A percentile compares a stretch with the other conserved stretches of the same genome.
Evolutionary conservation across 2,329 filamentous ascomycete species (phyloP).

Genomic region (Cryphonectria radicalis): DNA sequence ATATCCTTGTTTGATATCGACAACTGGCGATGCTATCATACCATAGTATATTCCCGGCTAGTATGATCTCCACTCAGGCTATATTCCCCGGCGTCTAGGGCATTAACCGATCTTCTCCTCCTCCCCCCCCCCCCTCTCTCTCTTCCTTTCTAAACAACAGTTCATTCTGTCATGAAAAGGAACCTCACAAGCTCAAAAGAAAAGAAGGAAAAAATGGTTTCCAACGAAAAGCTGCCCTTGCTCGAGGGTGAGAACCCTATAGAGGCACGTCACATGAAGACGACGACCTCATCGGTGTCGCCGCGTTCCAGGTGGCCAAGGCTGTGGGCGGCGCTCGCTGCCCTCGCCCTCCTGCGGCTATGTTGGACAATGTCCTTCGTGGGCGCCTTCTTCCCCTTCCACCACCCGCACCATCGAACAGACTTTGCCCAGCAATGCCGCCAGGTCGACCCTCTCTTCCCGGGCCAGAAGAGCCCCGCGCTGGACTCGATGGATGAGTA

Average conservation of each 20-base stretch:
- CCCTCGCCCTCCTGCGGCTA: slow-evolving; percentile 17
- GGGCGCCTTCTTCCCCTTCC: slow-evolving; percentile 5
- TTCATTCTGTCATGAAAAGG: not conserved
- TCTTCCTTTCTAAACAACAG: not conserved
- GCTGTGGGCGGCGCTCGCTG: slow-evolving; percentile 20
- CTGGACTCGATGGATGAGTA: slow-evolving; percentile 41
- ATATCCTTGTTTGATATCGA: not conserved
- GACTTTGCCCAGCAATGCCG: slow-evolving; percentile 36
- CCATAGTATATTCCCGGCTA: not conserved
- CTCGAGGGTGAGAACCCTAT: slow-evolving; percentile 36
- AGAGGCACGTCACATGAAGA: not conserved
- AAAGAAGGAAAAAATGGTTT: slow-evolving; percentile 28
- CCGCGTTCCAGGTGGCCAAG: slow-evolving; percentile 13
- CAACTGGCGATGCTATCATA: slow-evolving; percentile 13
- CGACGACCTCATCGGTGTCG: not conserved
- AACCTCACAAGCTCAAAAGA: not conserved
- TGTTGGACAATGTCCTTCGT: slow-evolving; percentile 19
- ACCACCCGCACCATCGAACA: slow-evolving; percentile 9
- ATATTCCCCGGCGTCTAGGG: slow-evolving; percentile 11
- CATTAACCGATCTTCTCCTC: no score
- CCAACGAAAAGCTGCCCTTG: slow-evolving; percentile 41
- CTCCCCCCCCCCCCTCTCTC: no score
- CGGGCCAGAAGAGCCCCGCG: slow-evolving; percentile 33
- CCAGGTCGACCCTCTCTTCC: slow-evolving; percentile 42
- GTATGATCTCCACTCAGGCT: not conserved